Conservation (phyloP, 2,329 filamentous ascomycete species). For the Trichoderma polysporum region DNA sequence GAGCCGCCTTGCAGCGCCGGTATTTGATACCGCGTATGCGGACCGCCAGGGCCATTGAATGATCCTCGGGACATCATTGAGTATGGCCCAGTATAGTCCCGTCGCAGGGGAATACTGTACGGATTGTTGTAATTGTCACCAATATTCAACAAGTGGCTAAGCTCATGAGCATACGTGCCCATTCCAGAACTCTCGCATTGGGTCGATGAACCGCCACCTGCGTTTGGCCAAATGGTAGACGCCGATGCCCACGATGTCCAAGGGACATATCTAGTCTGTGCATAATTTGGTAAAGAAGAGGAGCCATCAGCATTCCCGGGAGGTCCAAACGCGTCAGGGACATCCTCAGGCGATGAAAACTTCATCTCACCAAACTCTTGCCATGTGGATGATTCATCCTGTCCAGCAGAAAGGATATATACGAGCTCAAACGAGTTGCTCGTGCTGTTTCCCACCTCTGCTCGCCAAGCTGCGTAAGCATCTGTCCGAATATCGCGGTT, state of each 20-base stretch:
- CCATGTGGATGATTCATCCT: slow-evolving; percentile 56
- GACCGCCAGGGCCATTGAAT: slow-evolving; percentile 54
- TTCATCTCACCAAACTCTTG: slow-evolving; percentile 58
- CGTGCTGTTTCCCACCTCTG: slow-evolving; percentile 50
- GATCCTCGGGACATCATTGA: slow-evolving; percentile 53
- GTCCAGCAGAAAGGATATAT: slow-evolving; percentile 54
- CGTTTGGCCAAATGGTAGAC: slow-evolving; percentile 53
- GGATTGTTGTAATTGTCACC: slow-evolving; percentile 59
- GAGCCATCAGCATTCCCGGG: slow-evolving; percentile 37
- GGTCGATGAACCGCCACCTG: slow-evolving; percentile 51
- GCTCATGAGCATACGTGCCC: slow-evolving; percentile 53
- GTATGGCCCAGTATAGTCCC: slow-evolving; percentile 52
- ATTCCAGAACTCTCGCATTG: slow-evolving; percentile 55
- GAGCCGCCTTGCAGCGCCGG: slow-evolving; percentile 48
- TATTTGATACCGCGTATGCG: slow-evolving; percentile 53
- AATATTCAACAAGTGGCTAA: slow-evolving; percentile 52
- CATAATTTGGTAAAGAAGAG: slow-evolving; percentile 43
- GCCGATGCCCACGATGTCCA: slow-evolving; percentile 56
- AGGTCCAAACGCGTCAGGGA: slow-evolving; percentile 50
- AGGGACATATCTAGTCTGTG: slow-evolving; percentile 50
- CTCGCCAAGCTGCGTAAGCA: slow-evolving; percentile 49
- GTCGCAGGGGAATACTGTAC: slow-evolving; percentile 44
- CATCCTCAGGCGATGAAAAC: slow-evolving; percentile 46
- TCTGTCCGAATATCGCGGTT: slow-evolving; percentile 49
- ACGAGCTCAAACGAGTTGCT: slow-evolving; percentile 50